Evolutionary conservation across 345 rosid genomes (phyloP), one percentile per base, ranked within the genome.

Genomic region (Murraya paniculata): DNA sequence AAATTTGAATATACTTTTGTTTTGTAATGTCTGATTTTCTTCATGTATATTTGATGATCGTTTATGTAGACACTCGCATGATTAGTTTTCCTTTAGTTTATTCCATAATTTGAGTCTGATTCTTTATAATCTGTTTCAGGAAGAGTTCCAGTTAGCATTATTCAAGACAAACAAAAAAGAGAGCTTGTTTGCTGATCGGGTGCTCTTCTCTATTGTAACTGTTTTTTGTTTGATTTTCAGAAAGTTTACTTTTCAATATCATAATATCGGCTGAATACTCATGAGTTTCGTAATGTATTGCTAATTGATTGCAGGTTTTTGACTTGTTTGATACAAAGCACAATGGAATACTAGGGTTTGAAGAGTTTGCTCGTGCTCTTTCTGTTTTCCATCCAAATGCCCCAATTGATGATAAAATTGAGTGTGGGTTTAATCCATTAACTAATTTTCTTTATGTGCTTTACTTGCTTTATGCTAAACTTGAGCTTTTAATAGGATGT

Each of bases 321-420:
- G 98, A 96, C 87, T 87, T 94, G 87, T 93, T 96, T 73, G 99
- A 96, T 84, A 92, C 97, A 73, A 96, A 93, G 78, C 99, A 96
- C 81, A 94, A 92, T 88, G 98, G 99, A 72, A 93, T 96, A 64
- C 88, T 96, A 19, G 99, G 98, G 58, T 96, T 96, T 64, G 99
- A 92, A 85, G 99, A 96, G 86, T 96, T 96, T 87, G 98, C 98
- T 9, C 98, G 95, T 78, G 99, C 99, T 65, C 94, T 97, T 38
- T 97, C 99, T 3, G 98, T 97, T 57, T 97, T 97, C 80, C 99
- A 97, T 86, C 99, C 98, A 68, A 94, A 91, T 73, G 98, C 98
- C 1, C 97, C 98, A 61, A 90, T 90, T 75, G 99, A 97, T 6
- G 98, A 93, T 73, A 97, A 97, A 88, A 94, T 97, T 75, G 91